These are phyloP conservation scores for Fusarium albidum DNA, from an alignment of 2,329 filamentous ascomycete genomes.

Conservation along the genomic window DNA sequence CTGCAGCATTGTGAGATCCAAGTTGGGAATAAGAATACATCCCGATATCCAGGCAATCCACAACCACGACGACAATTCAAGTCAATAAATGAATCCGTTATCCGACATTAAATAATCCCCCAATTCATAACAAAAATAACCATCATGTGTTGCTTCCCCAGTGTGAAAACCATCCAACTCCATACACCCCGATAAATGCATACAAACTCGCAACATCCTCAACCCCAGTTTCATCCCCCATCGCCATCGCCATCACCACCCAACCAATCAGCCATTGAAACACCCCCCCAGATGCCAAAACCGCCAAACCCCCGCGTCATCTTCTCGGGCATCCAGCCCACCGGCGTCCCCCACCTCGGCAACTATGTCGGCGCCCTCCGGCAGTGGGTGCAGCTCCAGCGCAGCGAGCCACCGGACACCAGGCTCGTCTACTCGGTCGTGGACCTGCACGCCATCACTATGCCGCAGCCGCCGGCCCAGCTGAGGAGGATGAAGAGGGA, in stretches of 20 bases:
- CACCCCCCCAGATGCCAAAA: neutral
- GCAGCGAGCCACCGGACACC: conserved; percentile 61
- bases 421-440: conserved; percentile 86
- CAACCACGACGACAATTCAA: no score
- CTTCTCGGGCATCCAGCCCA: conserved; percentile 98
- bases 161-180: neutral
- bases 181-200: conserved; percentile 37
- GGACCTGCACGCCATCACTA: conserved; percentile 92
- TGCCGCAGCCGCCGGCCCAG: conserved; percentile 69
- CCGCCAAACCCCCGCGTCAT: conserved; percentile 58
- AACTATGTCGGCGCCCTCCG: conserved; percentile 93
- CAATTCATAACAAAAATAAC: neutral
- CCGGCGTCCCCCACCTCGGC: conserved; percentile 90
- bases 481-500: conserved; percentile 74
- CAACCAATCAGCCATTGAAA: neutral
- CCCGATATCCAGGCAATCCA: neutral
- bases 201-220: conserved; percentile 24
- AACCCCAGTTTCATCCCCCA: conserved; percentile 4
- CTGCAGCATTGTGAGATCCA: conserved; percentile 34
- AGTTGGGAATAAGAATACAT: conserved; percentile 14
- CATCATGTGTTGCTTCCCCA: neutral
- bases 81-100: no score
- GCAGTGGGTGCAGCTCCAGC: conserved; percentile 84
- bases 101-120: neutral
- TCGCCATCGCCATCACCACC: neutral